Evolutionary conservation across 202 grass and related monocot species (phyloP).

Genomic region (Schoenoplectus triqueter): DNA sequence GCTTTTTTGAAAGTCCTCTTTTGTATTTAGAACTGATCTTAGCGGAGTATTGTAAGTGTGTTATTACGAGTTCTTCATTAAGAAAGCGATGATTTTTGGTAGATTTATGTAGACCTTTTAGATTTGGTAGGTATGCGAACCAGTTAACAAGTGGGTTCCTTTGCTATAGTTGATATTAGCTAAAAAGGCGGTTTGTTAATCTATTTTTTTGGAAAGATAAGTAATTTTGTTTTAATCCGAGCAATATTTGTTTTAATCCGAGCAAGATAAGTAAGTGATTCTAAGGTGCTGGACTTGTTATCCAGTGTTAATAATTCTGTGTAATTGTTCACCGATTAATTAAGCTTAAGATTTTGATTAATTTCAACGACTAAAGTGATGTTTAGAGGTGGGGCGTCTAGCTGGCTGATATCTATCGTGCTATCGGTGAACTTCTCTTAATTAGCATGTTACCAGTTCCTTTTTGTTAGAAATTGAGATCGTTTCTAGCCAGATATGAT

Average conservation of each 20-base stretch:
- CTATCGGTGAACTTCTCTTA: slow-evolving; percentile 1
- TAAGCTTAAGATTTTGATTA: slow-evolving; percentile 18
- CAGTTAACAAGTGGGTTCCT: background rate
- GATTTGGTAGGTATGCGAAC: slow-evolving; percentile 3
- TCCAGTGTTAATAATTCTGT: slow-evolving; percentile 3
- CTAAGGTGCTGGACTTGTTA: slow-evolving; percentile 15
- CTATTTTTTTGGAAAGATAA: background rate
- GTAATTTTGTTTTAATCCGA: slow-evolving; percentile 26
- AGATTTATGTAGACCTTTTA: background rate
- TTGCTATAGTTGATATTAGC: slow-evolving; percentile 22
- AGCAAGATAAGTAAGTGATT: background rate
- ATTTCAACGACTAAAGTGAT: slow-evolving; percentile 4
- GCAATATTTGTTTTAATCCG: background rate
- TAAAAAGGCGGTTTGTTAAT: background rate
- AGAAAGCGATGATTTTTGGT: background rate
- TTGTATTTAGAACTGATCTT: background rate
- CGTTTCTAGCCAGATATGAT: slow-evolving; percentile 5
- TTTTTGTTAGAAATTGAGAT: slow-evolving; percentile 28
- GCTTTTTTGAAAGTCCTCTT: slow-evolving; percentile 9
- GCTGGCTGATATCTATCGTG: background rate
- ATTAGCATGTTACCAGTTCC: background rate
- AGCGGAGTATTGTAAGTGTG: background rate
- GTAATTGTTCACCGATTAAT: slow-evolving; percentile 18
- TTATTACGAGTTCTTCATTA: background rate
- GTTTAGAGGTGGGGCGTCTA: background rate